Percentiles rank a stretch among this genome's conserved stretches.
Conservation (phyloP, 805 yeast species). For the Priceomyces medius region DNA sequence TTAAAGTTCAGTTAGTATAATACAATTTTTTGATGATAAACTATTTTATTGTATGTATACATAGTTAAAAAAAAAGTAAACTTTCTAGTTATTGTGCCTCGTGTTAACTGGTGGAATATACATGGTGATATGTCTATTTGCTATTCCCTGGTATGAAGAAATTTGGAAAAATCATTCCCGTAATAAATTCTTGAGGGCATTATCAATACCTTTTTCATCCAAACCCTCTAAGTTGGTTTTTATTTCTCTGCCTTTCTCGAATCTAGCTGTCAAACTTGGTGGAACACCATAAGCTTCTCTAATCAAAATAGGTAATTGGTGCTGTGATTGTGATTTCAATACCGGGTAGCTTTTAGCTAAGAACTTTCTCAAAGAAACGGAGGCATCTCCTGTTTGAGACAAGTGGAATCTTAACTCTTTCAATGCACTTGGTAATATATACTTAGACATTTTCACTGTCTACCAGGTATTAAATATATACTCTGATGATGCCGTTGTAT, state of each 20-base stretch:
- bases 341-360: constrained; percentile 62
- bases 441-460: constrained; percentile 36
- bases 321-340: constrained; percentile 55
- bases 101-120: not conserved
- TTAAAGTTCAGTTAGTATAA: not conserved
- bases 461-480: not conserved
- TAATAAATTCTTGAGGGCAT: constrained; percentile 39
- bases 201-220: constrained; percentile 44
- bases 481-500: constrained; percentile 1
- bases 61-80: too few relatives aligned
- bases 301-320: constrained; percentile 69
- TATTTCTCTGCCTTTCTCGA: constrained; percentile 54
- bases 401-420: constrained; percentile 81
- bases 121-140: not conserved
- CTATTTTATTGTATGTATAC: not conserved
- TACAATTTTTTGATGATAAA: not conserved
- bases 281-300: constrained; percentile 74
- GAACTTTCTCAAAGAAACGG: constrained; percentile 64
- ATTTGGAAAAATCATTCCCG: constrained; percentile 24
- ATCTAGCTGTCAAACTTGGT: constrained; percentile 75
- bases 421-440: constrained; percentile 52
- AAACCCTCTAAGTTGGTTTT: constrained; percentile 50
- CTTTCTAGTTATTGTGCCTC: too few relatives aligned
- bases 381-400: constrained; percentile 74
- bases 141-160: constrained; percentile 7